Conservation (phyloP, 805 yeast species). For the Yarrowia sp. region DNA sequence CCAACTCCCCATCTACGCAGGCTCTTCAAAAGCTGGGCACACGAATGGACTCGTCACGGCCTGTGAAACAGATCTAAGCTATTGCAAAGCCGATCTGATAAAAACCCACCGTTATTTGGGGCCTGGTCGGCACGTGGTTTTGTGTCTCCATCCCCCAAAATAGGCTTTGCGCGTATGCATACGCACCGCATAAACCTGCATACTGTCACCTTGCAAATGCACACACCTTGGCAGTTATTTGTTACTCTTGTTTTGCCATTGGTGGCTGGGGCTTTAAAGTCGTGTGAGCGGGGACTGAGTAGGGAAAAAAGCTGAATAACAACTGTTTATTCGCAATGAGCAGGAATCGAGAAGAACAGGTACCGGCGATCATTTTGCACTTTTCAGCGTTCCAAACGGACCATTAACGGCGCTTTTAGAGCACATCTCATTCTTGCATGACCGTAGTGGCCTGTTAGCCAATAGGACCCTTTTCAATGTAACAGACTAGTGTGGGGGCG, state of each 20-base stretch:
- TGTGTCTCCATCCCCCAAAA: not conserved
- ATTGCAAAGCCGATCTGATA: not conserved
- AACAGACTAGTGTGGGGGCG: not conserved
- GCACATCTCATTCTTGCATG: not conserved
- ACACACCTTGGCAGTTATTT: slow-evolving; percentile 23
- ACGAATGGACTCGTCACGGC: not conserved
- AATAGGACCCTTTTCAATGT: not conserved
- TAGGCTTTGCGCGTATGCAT: slow-evolving; percentile 5
- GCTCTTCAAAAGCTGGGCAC: not conserved
- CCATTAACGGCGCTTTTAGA: not conserved
- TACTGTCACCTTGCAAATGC: not conserved
- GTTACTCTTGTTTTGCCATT: not conserved
- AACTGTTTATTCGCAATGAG: not conserved
- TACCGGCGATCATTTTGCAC: too few species aligned
- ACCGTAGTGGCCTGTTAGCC: slow-evolving; percentile 4
- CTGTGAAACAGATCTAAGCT: not conserved
- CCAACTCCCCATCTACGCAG: not conserved
- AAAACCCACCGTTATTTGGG: not conserved
- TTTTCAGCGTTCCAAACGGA: not conserved
- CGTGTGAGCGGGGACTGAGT: slow-evolving; percentile 4
- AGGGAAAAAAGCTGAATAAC: not conserved
- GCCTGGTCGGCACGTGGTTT: slow-evolving; percentile 14
- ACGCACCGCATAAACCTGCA: slow-evolving; percentile 4
- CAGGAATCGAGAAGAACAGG: not conserved
- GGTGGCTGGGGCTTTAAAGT: slow-evolving; percentile 20